Base-by-base conservation (phyloP, 192 early-diverging fungal genomes). In the Irineochytrium annulatum region DNA sequence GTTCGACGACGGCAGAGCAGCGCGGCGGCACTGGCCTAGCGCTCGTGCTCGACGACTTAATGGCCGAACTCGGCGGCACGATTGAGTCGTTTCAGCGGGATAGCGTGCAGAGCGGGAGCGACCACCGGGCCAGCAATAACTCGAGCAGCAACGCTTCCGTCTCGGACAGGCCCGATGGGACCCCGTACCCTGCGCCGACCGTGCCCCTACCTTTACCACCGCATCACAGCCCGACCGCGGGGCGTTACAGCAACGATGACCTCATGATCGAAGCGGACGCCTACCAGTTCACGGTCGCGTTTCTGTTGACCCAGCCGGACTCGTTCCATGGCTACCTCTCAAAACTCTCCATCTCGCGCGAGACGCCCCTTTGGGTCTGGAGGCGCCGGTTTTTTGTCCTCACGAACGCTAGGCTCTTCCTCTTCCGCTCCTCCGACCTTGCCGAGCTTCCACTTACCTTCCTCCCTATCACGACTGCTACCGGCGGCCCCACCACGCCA, bases 351-450 rank as follows among this genome's bases (percentile, higher is more conserved):
- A 26, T 37, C 37, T 58, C 57, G 8, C 57, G 22, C 22, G 37
- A 41, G 6, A 55, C 54, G 14, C 28, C n/a, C 24, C 11, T n/a
- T 29, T 32, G 30, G 28, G n/a, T 29, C 28, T 58, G 57, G 57
- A 58, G 43, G 26, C 57, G 24, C 33, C 11, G 39, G 8, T 58
- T 43, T 27, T 27, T 58, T 27, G 27, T 58, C 8, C 39, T 58
- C 17, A 29, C 30, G n/a, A 32, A 55, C 54, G 8, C 24, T 1
- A 17, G 39, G 35, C 39, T 58, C 33, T 58, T 37, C 39, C 33
- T 58, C n/a, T 58, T 44, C 57, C 33, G 39, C n/a, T 37, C 33
- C 22, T 44, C 6, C 57, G 35, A 37, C 57, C 24, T 20, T 39
- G 29, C 8, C 19, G 33, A 31, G 5, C 39, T 37, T 43, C 57